These are phyloP conservation scores for Penicillium sp. DNA, from an alignment of 2,329 filamentous ascomycete species.

Conservation along the genomic window DNA sequence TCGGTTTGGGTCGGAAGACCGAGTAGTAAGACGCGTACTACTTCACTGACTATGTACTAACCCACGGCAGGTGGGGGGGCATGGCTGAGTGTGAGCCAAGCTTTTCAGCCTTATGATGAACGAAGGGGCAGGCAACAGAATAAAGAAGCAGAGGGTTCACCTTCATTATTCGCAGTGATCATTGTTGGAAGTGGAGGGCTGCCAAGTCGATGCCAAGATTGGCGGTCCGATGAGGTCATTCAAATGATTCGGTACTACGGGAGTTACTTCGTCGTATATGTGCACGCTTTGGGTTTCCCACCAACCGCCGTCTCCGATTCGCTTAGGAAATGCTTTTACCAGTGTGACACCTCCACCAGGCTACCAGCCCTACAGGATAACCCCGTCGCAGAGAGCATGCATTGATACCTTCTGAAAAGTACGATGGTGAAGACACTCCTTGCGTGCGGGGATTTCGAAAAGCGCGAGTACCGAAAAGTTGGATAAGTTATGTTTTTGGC, in stretches of 20 bases:
- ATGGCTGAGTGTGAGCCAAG: slow-evolving; percentile 14
- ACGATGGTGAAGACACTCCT: not conserved
- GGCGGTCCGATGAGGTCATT: not conserved
- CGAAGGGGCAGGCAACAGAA: slow-evolving; percentile 15
- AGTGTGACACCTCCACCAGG: not conserved
- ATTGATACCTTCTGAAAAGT: not conserved
- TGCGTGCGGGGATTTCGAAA: not conserved
- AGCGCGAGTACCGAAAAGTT: not conserved
- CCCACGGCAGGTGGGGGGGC: slow-evolving; percentile 3
- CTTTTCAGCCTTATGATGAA: slow-evolving; percentile 26
- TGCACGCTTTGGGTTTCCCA: not conserved
- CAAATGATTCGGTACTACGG: too few relatives aligned
- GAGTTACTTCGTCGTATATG: not conserved
- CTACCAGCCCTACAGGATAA: not conserved
- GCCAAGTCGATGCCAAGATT: slow-evolving; percentile 1
- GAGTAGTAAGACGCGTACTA: too few relatives aligned
- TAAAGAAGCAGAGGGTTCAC: not conserved
- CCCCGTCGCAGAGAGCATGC: not conserved
- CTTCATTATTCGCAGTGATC: not conserved
- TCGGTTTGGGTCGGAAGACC: not conserved
- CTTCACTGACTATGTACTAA: not conserved
- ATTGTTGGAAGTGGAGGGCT: not conserved
- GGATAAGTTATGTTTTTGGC: not conserved
- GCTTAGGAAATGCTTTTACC: not conserved
- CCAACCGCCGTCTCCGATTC: not conserved